Evolutionary conservation across 176 grass and related monocot species (phyloP), one percentile per base, ranked within the genome.

Genomic region (Luzula sylvatica): DNA sequence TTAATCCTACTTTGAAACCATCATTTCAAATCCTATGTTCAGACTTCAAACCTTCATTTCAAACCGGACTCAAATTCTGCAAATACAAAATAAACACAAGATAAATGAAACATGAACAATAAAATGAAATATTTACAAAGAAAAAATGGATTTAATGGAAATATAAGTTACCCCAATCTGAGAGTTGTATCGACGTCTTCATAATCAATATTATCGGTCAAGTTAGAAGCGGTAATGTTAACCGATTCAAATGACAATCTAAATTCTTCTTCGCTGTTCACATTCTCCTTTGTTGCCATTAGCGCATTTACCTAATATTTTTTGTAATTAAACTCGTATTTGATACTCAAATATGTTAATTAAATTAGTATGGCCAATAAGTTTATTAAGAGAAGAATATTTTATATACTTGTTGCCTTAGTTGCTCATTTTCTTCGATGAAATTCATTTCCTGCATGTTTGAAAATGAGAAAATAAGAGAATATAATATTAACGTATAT

Each of bases 181-280:
- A 94, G 82, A 4, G 55, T 70, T 7, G 69, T 82, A 49, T 94
- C 75, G 2, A 72, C 69, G 66, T 68, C 69, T 26, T 76, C 67
- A 0, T 82, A 67, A 4, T 48, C 27, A 68, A n/a, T 38, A 38
- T 6, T 20, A 26, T 20, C 3, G 0, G 14, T 12, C n/a, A 23
- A 21, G 48, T 39, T 26, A 54, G 13, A 11, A 55, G 48, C 60
- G 27, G 12, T 50, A 52, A 84, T 84, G 11, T 76, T 86, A 13
- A 83, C 67, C 8, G 83, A 87, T 64, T 94, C 78, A 47, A 78
- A 74, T 7, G 79, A 94, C 27, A 64, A 72, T 35, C 30, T 35
- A 35, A 35, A 35, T 35, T 35, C n/a, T 26, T 15, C 8, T 23
- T 25, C 18, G 54, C 17, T 17, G 32, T 8, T 35, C 9, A 35